phyloP scores from a whole-genome alignment of 768 basidiomycete genomes.

The Xanthoconium stramineum region DNA sequence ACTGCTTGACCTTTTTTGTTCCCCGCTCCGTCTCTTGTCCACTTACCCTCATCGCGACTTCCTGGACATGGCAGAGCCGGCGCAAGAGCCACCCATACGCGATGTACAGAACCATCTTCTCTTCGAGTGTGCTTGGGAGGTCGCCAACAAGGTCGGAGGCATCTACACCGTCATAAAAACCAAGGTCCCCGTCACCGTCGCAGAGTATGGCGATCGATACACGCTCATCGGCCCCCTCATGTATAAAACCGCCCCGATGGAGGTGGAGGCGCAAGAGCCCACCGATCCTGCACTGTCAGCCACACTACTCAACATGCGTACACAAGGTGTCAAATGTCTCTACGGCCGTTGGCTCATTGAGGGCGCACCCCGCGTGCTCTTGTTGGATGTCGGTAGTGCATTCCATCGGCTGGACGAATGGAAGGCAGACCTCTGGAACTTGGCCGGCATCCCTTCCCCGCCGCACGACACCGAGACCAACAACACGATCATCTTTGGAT shows the following conservation, averaged over 20 bases:
- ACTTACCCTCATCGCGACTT: slow-evolving; percentile 2
- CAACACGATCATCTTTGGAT: slow-evolving; percentile 96
- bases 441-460: slow-evolving; percentile 96
- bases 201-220: slow-evolving; percentile 93
- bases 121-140: slow-evolving; percentile 98
- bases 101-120: slow-evolving; percentile 78
- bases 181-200: slow-evolving; percentile 96
- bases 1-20: not conserved
- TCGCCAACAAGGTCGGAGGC: slow-evolving; percentile 97
- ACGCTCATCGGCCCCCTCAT: slow-evolving; percentile 96
- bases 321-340: slow-evolving; percentile 87
- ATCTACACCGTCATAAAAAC: slow-evolving; percentile 99
- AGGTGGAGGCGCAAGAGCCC: slow-evolving; percentile 93
- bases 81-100: slow-evolving; percentile 40
- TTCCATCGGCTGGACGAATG: slow-evolving; percentile 92
- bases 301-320: slow-evolving; percentile 78
- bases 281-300: slow-evolving; percentile 73
- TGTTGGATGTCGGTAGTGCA: slow-evolving; percentile 92
- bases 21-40: not conserved
- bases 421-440: slow-evolving; percentile 98
- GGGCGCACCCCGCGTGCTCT: slow-evolving; percentile 89
- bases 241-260: slow-evolving; percentile 98
- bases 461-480: slow-evolving; percentile 98
- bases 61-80: slow-evolving; percentile 20
- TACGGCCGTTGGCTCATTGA: slow-evolving; percentile 99